phyloP scores from a whole-genome alignment of 1,139 yeast genomes.

The Meyerozyma athensensis region DNA sequence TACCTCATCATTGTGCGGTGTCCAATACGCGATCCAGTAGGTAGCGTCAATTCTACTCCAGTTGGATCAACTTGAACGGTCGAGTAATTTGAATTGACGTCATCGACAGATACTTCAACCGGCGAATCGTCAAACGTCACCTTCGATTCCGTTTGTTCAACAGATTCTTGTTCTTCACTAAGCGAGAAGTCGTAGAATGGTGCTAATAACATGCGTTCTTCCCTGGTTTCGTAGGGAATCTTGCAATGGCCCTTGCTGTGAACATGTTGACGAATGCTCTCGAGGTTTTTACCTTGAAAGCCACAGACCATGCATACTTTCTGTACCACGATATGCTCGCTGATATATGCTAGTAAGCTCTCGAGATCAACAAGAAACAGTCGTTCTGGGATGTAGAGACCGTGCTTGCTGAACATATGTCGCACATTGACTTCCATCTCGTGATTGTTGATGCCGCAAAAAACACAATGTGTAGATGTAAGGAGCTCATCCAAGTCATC shows the following conservation, averaged over 20 bases:
- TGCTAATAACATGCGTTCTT: slow-evolving; percentile 34
- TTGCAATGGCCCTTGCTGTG: slow-evolving; percentile 50
- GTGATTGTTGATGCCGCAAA: slow-evolving; percentile 34
- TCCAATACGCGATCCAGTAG: slow-evolving; percentile 47
- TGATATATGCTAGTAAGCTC: slow-evolving; percentile 42
- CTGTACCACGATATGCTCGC: slow-evolving; percentile 41
- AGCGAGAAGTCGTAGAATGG: slow-evolving; percentile 41
- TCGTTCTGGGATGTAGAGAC: slow-evolving; percentile 48
- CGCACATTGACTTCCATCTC: slow-evolving; percentile 40
- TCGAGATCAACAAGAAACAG: slow-evolving; percentile 35
- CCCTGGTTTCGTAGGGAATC: slow-evolving; percentile 48
- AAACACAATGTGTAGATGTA: slow-evolving; percentile 37
- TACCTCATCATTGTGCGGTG: slow-evolving; percentile 45
- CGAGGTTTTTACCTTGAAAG: slow-evolving; percentile 43
- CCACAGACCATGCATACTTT: slow-evolving; percentile 52
- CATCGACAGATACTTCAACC: background rate
- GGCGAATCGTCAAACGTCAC: slow-evolving; percentile 2
- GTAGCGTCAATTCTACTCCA: slow-evolving; percentile 40
- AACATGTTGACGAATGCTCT: slow-evolving; percentile 51
- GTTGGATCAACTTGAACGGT: slow-evolving; percentile 33
- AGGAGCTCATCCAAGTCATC: slow-evolving; percentile 8
- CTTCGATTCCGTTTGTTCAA: background rate
- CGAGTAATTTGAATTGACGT: slow-evolving; percentile 24
- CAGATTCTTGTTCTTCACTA: slow-evolving; percentile 11
- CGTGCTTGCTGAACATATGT: slow-evolving; percentile 48